Conservation (phyloP, 2,329 filamentous ascomycete genomes). For the Parastagonospora nodorum region DNA sequence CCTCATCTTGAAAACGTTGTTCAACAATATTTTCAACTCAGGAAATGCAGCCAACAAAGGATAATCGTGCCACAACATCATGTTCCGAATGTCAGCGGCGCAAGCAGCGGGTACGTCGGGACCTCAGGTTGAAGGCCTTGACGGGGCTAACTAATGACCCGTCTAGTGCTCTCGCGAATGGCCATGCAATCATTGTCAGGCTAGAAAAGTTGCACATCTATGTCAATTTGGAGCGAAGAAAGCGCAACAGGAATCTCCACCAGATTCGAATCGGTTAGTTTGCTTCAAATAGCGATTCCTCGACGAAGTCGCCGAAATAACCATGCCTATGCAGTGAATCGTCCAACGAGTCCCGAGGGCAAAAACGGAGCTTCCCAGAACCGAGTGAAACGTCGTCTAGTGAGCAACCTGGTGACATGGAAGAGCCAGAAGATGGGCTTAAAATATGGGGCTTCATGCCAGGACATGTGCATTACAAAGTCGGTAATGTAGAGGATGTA, state of each 20-base stretch:
- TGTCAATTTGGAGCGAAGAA: conserved; percentile 53
- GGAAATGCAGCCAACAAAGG: conserved; percentile 30
- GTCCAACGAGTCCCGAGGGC: conserved; percentile 17
- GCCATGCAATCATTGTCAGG: conserved; percentile 58
- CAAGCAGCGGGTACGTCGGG: conserved; percentile 55
- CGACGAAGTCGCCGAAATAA: conserved; percentile 6
- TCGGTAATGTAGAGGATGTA: conserved; percentile 27
- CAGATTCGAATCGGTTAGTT: conserved; percentile 25
- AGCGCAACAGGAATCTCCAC: conserved; percentile 21
- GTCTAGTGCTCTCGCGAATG: conserved; percentile 56
- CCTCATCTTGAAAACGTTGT: not conserved
- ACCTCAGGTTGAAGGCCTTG: conserved; percentile 7
- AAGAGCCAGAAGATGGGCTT: conserved; percentile 32
- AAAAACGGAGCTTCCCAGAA: conserved; percentile 26
- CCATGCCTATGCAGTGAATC: conserved; percentile 14
- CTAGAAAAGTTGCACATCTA: conserved; percentile 55
- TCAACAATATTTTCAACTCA: too few relatives aligned
- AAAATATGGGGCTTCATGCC: conserved; percentile 45
- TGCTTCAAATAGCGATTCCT: not conserved
- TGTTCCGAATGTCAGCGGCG: conserved; percentile 58
- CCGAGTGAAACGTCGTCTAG: conserved; percentile 7
- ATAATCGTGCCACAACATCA: conserved; percentile 34
- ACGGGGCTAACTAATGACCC: conserved; percentile 18
- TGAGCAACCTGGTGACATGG: conserved; percentile 7
- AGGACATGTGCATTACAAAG: conserved; percentile 40